A percentile compares a stretch with the other conserved stretches of the same genome.
phyloP scores from a whole-genome alignment of 768 basidiomycete species.

The Tulasnella sp. region DNA sequence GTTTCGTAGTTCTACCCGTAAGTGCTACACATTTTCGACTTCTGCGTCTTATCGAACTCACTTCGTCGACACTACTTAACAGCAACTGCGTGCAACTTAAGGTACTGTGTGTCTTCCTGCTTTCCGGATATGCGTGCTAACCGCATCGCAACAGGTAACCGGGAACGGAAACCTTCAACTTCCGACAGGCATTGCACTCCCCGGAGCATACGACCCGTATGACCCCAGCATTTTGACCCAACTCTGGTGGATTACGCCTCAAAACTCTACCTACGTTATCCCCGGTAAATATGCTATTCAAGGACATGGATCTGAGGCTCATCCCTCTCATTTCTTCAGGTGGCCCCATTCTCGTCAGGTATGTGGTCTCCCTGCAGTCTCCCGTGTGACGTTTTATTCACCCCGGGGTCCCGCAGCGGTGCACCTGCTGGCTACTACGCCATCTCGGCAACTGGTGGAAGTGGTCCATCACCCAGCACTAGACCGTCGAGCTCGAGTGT shows the following conservation, averaged over 20 bases:
- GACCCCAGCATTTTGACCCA: constrained; percentile 11
- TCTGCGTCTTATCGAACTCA: not conserved
- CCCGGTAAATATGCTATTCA: not conserved
- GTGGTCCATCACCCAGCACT: no score
- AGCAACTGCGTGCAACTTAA: not conserved
- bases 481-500: no score
- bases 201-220: constrained; percentile 6
- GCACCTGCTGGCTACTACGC: not conserved
- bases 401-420: not conserved
- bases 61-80: not conserved
- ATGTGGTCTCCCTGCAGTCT: not conserved
- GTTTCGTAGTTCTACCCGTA: constrained; percentile 1
- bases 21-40: not conserved
- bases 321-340: not conserved
- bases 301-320: not conserved
- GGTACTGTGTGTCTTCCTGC: no score
- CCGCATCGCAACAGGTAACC: no score
- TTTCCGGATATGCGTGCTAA: no score
- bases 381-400: no score
- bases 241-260: not conserved
- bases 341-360: constrained; percentile 2
- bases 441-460: not conserved
- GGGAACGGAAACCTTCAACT: no score
- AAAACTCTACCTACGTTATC: constrained; percentile 1
- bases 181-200: constrained; percentile 12